Percentiles rank a stretch among this genome's conserved stretches.
These are phyloP conservation scores for Cercophora newfieldiana DNA, from an alignment of 495 filamentous ascomycete species.

Conservation along the genomic window DNA sequence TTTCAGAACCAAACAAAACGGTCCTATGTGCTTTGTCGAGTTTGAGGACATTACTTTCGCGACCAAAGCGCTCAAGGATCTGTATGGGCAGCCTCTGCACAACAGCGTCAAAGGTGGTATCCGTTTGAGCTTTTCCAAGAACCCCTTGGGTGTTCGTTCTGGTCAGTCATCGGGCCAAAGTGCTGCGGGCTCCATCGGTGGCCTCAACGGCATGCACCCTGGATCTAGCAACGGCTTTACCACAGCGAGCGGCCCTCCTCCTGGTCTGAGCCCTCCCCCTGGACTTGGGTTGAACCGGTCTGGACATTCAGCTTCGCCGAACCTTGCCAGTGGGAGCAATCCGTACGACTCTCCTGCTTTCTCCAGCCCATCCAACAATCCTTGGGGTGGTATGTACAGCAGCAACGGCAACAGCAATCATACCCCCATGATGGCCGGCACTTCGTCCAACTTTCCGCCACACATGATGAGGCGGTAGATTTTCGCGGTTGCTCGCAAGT, in stretches of 20 bases:
- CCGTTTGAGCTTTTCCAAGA: constrained; percentile 97
- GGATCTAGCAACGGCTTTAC: constrained; percentile 60
- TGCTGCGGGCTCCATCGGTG: constrained; percentile 52
- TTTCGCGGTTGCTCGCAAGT: background rate
- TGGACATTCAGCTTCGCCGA: constrained; percentile 30
- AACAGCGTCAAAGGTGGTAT: constrained; percentile 97
- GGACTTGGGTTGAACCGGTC: constrained; percentile 54
- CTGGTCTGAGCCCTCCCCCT: constrained; percentile 69
- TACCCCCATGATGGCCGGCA: constrained; percentile 23
- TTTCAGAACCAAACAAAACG: constrained; percentile 97
- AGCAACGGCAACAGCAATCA: constrained; percentile 22
- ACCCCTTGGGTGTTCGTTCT: constrained; percentile 88
- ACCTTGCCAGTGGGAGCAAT: constrained; percentile 19
- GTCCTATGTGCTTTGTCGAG: constrained; percentile 99
- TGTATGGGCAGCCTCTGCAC: constrained; percentile 85
- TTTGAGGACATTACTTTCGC: constrained; percentile 95
- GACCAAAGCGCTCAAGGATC: constrained; percentile 86
- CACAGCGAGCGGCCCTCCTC: constrained; percentile 72
- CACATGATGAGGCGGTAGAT: constrained; percentile 37
- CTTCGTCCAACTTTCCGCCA: constrained; percentile 23
- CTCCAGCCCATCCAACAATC: constrained; percentile 22
- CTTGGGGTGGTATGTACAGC: constrained; percentile 30
- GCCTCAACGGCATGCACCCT: constrained; percentile 44
- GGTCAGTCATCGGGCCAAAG: constrained; percentile 55
- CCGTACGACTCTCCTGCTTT: constrained; percentile 25